Evolutionary conservation across 2,329 filamentous ascomycete genomes (phyloP).

Genomic region (Colletotrichum sp.): DNA sequence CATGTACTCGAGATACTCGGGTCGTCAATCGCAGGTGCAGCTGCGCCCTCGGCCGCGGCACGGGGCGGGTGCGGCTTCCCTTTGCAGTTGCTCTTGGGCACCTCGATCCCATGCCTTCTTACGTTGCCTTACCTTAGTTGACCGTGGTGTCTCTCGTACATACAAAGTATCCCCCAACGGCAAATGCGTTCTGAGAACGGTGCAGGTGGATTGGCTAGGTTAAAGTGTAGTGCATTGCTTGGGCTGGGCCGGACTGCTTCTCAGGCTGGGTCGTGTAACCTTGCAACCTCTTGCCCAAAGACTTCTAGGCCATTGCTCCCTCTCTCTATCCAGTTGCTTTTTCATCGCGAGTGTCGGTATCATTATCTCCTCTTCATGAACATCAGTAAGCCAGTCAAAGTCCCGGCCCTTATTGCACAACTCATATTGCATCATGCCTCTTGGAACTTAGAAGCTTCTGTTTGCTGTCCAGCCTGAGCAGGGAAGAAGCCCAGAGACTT

Average conservation of each 20-base stretch:
- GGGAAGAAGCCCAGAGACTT: background rate
- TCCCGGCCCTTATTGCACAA: background rate
- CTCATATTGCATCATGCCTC: background rate
- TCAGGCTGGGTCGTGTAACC: background rate
- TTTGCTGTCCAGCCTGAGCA: background rate
- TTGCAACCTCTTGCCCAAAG: background rate
- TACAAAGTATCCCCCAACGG: background rate
- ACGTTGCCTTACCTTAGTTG: background rate
- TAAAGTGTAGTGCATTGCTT: background rate
- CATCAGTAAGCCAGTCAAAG: background rate
- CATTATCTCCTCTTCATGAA: background rate
- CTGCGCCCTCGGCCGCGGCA: background rate
- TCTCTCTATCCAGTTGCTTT: background rate
- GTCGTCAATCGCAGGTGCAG: background rate
- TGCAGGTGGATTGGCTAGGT: background rate
- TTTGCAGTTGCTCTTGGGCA: background rate
- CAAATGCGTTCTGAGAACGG: background rate
- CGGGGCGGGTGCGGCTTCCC: conserved; percentile 11
- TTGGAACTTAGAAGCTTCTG: background rate
- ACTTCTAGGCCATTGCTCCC: background rate
- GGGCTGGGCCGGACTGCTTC: background rate
- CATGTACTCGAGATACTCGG: background rate
- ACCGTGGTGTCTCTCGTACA: background rate
- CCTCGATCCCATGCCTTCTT: background rate
- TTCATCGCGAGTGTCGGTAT: background rate